A percentile compares a stretch with the other conserved stretches of the same genome.
These are phyloP conservation scores for Penicillium maclennaniae DNA, from an alignment of 495 filamentous ascomycete species.

Conservation along the genomic window DNA sequence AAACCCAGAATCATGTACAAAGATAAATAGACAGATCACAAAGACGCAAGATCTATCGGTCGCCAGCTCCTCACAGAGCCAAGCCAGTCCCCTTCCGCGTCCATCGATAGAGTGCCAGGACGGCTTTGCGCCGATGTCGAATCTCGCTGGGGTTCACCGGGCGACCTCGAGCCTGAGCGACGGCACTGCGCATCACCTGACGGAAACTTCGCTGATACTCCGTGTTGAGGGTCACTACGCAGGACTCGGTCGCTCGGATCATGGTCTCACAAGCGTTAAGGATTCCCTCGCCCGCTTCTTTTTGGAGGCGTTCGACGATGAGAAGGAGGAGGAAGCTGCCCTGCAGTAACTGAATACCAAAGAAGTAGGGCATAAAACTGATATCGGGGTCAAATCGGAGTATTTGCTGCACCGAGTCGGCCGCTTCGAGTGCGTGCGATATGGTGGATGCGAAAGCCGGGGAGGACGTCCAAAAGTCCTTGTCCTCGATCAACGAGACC, in stretches of 20 bases:
- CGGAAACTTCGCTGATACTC: slow-evolving; percentile 85
- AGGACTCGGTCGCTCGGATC: slow-evolving; percentile 80
- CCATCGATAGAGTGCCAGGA: slow-evolving; percentile 74
- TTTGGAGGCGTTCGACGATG: slow-evolving; percentile 78
- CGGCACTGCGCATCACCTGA: slow-evolving; percentile 77
- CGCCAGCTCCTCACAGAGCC: slow-evolving; percentile 45
- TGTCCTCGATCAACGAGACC: slow-evolving; percentile 79
- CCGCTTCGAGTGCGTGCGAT: slow-evolving; percentile 73
- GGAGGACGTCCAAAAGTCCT: slow-evolving; percentile 83
- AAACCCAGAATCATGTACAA: neutral
- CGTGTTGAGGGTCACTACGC: slow-evolving; percentile 78
- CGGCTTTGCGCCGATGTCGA: slow-evolving; percentile 66
- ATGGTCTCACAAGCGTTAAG: slow-evolving; percentile 83
- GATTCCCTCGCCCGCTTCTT: slow-evolving; percentile 74
- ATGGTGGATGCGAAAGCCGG: slow-evolving; percentile 78
- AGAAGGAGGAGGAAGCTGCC: slow-evolving; percentile 77
- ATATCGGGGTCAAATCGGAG: slow-evolving; percentile 81
- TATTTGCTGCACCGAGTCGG: slow-evolving; percentile 77
- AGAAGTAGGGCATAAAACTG: slow-evolving; percentile 89
- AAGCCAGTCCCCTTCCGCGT: slow-evolving; percentile 74
- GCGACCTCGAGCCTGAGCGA: slow-evolving; percentile 70
- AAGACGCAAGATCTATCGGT: neutral
- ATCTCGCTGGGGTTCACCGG: slow-evolving; percentile 74
- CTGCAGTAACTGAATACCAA: slow-evolving; percentile 80
- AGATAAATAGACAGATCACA: neutral